Conservation (phyloP, 768 basidiomycete species). For the Tylopilus sp. region DNA sequence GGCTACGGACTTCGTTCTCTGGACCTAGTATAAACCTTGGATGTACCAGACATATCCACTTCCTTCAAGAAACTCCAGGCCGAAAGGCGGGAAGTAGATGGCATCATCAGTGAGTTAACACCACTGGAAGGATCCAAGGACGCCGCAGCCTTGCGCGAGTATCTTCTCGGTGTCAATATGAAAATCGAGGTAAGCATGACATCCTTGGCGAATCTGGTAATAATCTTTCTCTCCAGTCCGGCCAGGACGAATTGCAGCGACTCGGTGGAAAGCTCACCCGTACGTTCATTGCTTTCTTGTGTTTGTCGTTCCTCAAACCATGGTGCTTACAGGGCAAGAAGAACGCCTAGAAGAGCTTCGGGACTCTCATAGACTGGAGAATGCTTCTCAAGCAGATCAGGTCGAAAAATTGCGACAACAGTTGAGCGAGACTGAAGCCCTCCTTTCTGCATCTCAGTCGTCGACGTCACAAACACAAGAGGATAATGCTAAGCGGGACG, state of each 20-base stretch:
- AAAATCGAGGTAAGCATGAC: constrained; percentile 64
- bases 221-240: constrained; percentile 40
- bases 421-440: constrained; percentile 64
- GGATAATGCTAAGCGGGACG: constrained; percentile 45
- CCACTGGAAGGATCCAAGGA: constrained; percentile 68
- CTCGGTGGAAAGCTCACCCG: constrained; percentile 70
- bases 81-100: constrained; percentile 67
- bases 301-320: background rate
- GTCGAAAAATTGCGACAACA: constrained; percentile 69
- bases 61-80: constrained; percentile 76
- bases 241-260: constrained; percentile 76
- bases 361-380: constrained; percentile 79
- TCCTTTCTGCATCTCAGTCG: constrained; percentile 56
- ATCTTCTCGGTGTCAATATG: constrained; percentile 59
- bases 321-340: constrained; percentile 63
- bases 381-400: constrained; percentile 71
- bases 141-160: constrained; percentile 64
- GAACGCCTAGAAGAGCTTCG: constrained; percentile 80
- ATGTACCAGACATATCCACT: constrained; percentile 63
- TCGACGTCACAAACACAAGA: constrained; percentile 48
- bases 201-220: background rate
- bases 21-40: background rate
- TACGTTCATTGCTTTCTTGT: constrained; percentile 36
- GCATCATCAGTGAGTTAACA: constrained; percentile 65
- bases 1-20: constrained; percentile 3